Base-by-base conservation (phyloP, 371 early-diverging fungal genomes). In the Syncephalis fuscata region DNA sequence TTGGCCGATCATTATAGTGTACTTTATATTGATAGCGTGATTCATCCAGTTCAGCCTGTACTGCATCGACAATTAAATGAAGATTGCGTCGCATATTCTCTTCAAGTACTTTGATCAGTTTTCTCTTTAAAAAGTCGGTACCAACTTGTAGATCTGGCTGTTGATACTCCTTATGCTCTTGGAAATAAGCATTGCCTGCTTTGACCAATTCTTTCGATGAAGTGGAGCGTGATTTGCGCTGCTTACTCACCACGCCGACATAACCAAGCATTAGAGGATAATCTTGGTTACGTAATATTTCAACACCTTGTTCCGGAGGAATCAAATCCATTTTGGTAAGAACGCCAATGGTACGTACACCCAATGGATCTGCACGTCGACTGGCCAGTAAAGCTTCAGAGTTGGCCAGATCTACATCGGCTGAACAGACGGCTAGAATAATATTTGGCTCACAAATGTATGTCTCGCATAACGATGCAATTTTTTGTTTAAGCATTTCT, bases 251-350 rank as follows among this genome's bases (percentile, higher is more conserved):
- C 1, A 99, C 97, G 20, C 99, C 99, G 54, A 98, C 80, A 61
- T 97, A 99, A 4, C 99, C 99, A 16, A 96, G 68, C 45, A 84
- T 82, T 20, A 99, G 64, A 7, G 93, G 94, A 57, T 91, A 92
- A 46, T 94, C 86, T 44, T 78, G 70, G 51, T 98, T 95, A 10
- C 74, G 72, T 36, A 98, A 73, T 52, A 94, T 81, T 8, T 76
- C 67, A 3, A 82, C 85, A 14, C 88, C 96, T 1, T 62, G 57
- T 23, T 78, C 74, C 19, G 93, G 86, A 42, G 92, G 85, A 0
- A 98, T 90, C 27, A 94, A 71, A 59, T 99, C 99, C 76, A 99
- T 87, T 61, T 99, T 99, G 22, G 99, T 98, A 23, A 99, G 71
- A 0, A 99, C 98, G 49, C 99, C 99, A 50, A 99, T 83, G 0